Conservation (phyloP, 352 stramenopile species). For the Salisapilia sapeloensis region DNA sequence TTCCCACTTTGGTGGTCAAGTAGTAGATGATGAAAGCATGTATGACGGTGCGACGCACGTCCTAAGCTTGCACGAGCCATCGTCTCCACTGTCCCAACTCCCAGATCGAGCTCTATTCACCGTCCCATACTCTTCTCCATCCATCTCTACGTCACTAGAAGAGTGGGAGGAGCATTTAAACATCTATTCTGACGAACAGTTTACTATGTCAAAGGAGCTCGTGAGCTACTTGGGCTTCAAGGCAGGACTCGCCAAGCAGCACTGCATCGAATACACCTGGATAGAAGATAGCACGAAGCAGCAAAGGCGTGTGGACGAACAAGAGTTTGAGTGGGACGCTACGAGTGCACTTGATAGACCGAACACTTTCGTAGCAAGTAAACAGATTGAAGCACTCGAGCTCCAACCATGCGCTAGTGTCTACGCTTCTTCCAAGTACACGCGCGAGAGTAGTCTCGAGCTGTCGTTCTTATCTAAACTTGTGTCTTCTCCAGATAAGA, state of each 20-base stretch:
- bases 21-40: slow-evolving; percentile 32
- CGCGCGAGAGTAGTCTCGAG: slow-evolving; percentile 17
- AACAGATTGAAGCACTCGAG: slow-evolving; percentile 30
- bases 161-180: background rate
- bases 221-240: slow-evolving; percentile 30
- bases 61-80: slow-evolving; percentile 35
- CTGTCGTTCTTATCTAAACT: too few species aligned
- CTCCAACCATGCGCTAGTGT: slow-evolving; percentile 20
- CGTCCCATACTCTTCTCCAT: too few species aligned
- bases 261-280: slow-evolving; percentile 62
- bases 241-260: slow-evolving; percentile 26
- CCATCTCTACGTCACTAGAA: too few species aligned
- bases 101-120: too few species aligned
- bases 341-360: too few species aligned
- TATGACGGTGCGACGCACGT: slow-evolving; percentile 46
- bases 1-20: slow-evolving; percentile 62
- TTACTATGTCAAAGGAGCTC: slow-evolving; percentile 33
- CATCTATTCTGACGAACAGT: slow-evolving; percentile 4
- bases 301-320: slow-evolving; percentile 19
- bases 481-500: slow-evolving; percentile 22
- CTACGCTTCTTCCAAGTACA: slow-evolving; percentile 19
- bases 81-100: too few species aligned
- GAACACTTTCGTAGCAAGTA: too few species aligned
- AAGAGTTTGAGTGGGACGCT: background rate
- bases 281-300: slow-evolving; percentile 61